These are phyloP conservation scores for Bondarzewia mesenterica DNA, from an alignment of 1,284 basidiomycete genomes.

Conservation along the genomic window DNA sequence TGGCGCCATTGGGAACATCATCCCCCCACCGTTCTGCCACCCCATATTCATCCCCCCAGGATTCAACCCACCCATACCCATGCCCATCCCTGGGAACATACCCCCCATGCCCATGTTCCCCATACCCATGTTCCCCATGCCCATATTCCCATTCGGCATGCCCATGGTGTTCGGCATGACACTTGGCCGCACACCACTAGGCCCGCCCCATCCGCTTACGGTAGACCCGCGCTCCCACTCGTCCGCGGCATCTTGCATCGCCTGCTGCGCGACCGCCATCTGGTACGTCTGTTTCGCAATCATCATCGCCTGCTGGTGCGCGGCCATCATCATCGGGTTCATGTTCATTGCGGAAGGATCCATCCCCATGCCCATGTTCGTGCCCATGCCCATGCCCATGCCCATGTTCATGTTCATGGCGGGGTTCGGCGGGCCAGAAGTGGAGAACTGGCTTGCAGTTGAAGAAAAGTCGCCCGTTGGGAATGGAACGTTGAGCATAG, in stretches of 20 bases:
- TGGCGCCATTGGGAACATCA: slow-evolving; percentile 41
- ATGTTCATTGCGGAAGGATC: neutral
- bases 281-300: slow-evolving; percentile 80
- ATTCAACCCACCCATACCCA: slow-evolving; percentile 27
- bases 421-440: no score
- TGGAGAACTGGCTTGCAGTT: no score
- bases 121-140: slow-evolving; percentile 18
- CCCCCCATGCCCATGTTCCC: slow-evolving; percentile 2
- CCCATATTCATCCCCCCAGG: slow-evolving; percentile 12
- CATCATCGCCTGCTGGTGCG: slow-evolving; percentile 78
- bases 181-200: slow-evolving; percentile 28
- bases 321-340: slow-evolving; percentile 50
- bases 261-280: slow-evolving; percentile 78
- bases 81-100: slow-evolving; percentile 16
- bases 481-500: neutral
- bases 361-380: neutral
- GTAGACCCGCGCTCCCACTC: slow-evolving; percentile 78
- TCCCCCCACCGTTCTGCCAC: slow-evolving; percentile 31
- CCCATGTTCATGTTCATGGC: slow-evolving; percentile 4
- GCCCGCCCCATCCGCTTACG: slow-evolving; percentile 27
- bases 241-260: slow-evolving; percentile 73
- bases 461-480: neutral
- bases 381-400: neutral
- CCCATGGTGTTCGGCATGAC: slow-evolving; percentile 13
- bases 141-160: slow-evolving; percentile 20